A percentile compares a stretch with the other conserved stretches of the same genome.
These are phyloP conservation scores for Chlamydomonas reinhardtii DNA, from an alignment of 163 green algal genomes.

Conservation along the genomic window DNA sequence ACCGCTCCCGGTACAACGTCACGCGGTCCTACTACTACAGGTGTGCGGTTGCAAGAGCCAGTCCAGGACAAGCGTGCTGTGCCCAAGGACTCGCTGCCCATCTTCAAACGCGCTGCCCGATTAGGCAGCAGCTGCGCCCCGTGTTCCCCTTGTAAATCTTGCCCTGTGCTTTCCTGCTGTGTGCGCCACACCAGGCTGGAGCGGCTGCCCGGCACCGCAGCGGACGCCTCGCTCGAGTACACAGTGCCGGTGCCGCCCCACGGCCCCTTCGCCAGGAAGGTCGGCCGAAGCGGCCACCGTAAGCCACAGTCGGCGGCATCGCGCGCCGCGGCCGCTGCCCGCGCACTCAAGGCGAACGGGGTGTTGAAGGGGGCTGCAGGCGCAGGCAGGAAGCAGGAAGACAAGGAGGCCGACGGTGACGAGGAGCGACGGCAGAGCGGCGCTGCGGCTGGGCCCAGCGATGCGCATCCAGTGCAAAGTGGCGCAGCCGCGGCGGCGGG, in stretches of 20 bases:
- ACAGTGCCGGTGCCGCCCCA: constrained; percentile 35
- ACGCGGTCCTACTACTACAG: constrained; percentile 45
- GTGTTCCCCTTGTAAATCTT: neutral
- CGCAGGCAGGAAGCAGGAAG: neutral
- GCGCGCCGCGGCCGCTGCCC: neutral
- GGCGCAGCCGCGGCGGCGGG: neutral
- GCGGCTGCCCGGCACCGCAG: constrained; percentile 9
- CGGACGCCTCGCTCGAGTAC: constrained; percentile 9
- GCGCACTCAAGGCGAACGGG: neutral
- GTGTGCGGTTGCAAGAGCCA: neutral
- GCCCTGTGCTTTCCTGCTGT: too few relatives aligned
- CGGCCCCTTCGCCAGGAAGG: constrained; percentile 27
- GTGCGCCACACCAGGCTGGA: constrained; percentile 30
- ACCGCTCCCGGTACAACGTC: constrained; percentile 24
- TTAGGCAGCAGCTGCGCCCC: neutral
- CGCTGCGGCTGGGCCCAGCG: neutral
- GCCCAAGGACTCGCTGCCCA: too few relatives aligned
- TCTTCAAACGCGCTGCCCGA: too few relatives aligned
- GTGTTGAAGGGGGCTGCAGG: too few relatives aligned
- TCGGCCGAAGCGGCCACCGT: neutral
- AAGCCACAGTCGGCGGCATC: neutral
- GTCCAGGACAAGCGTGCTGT: neutral
- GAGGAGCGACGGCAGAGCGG: constrained; percentile 17
- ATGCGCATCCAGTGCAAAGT: neutral
- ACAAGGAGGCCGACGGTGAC: neutral